Evolutionary conservation across 768 basidiomycete species (phyloP), one percentile per base, ranked within the genome.

Genomic region (Paxillus ammoniavirescens): DNA sequence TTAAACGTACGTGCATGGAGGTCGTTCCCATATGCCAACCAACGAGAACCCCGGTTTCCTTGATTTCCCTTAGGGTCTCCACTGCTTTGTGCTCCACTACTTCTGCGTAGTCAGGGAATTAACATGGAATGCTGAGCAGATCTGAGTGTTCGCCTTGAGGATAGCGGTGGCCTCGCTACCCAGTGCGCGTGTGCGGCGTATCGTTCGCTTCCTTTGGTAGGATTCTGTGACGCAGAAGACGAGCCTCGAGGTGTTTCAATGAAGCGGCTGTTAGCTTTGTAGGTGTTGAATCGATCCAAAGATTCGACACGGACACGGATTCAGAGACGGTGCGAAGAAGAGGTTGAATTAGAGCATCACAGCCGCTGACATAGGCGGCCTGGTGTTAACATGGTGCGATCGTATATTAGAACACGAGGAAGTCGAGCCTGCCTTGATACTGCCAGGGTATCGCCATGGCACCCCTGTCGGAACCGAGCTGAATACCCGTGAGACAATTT

Each of bases 101-200:
- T 61, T 69, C 15, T 70, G 78, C 15, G 82, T 82, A 69, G 75
- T 79, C 14, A 71, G 70, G 49, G 72, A 80, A 2, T 64, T 83
- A 12, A 12, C 76, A 79, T 59, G 63, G 69, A 8, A 80, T 82
- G 9, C 61, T 82, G 42, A 26, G 21, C 21, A 21, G 12, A 40
- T 78, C 82, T 60, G 66, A 72, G 30, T 31, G 10, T 10, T 1
- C 73, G 76, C 12, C 67, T 83, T 6, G 28, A n/a, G 26, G 62
- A 69, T 30, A 66, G 73, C 33, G 79, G 80, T 7, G 81, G 71
- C 47, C 70, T 83, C 31, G 80, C 73, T 8, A 77, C 74, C 30
- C 8, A 41, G 4, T 10, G 6, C 23, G 74, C 71, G 31, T 45
- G 46, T n/a, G n/a, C 13, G 55, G 52, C 13, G 61, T 57, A 1